phyloP scores from a whole-genome alignment of 2,329 filamentous ascomycete species.

The Talaromyces verruculosus region DNA sequence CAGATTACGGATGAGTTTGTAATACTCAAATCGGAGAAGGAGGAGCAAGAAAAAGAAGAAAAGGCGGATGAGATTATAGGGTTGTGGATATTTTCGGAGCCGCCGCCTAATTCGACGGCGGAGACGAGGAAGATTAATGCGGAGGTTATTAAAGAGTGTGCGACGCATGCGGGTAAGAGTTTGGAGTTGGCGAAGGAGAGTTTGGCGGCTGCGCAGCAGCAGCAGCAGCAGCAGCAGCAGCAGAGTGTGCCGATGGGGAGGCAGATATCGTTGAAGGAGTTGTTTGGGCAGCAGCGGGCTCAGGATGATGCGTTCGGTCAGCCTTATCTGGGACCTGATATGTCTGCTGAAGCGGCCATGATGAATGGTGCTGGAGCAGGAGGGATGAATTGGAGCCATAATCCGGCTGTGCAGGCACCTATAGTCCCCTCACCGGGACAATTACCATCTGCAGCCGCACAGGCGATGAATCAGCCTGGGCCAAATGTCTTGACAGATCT shows the following conservation, averaged over 20 bases:
- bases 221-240: conserved; percentile 27
- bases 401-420: conserved; percentile 25
- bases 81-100: conserved; percentile 65
- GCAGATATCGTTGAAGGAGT: conserved; percentile 53
- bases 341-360: conserved; percentile 21
- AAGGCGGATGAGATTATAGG: conserved; percentile 53
- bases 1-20: conserved; percentile 65
- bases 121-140: conserved; percentile 54
- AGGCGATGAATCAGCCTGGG: conserved; percentile 5
- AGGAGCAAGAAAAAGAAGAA: not conserved
- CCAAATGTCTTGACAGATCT: conserved; percentile 43
- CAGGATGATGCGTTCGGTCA: conserved; percentile 54
- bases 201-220: conserved; percentile 28
- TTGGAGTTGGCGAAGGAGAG: conserved; percentile 46
- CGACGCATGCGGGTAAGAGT: conserved; percentile 52
- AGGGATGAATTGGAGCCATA: conserved; percentile 8
- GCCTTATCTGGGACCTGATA: conserved; percentile 34
- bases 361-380: conserved; percentile 19
- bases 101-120: conserved; percentile 55
- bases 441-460: not conserved
- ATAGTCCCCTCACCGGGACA: conserved; percentile 23
- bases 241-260: conserved; percentile 53
- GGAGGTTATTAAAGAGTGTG: conserved; percentile 56
- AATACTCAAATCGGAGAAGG: conserved; percentile 53
- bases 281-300: conserved; percentile 56